Evolutionary conservation across 108 stramenopile species (phyloP), one percentile per base, ranked within the genome.

Genomic region (Aurantiochytrium sp.): DNA sequence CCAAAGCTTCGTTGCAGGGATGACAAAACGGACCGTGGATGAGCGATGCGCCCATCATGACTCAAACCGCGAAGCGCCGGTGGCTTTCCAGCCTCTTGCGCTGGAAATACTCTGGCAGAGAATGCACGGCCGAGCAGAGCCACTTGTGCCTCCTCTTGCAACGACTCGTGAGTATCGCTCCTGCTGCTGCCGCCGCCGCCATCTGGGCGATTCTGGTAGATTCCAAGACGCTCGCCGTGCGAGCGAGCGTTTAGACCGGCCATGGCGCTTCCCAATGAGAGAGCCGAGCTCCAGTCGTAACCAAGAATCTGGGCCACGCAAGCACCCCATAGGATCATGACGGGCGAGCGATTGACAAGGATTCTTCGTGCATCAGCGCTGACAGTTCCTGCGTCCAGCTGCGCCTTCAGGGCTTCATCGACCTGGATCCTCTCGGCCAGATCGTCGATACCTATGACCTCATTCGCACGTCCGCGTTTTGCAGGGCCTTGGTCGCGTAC

Each of bases 311-410:
- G 21, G 23, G 73, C 73, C 21, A 23, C 51, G 73, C 23, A n/a
- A 1, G 51, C 73, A 44, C 73, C 73, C 73, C 73, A 83, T 10
- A 83, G 73, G 49, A 83, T 83, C 73, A 83, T 83, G 43, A 53
- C 73, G n/a, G 73, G 73, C 49, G 73, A 83, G 18, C 73, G 10
- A 44, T 83, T 83, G 16, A 83, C 73, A 12, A 83, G 51, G 0
- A 83, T 16, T n/a, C 73, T 47, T 5, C 64, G 64, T 6, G 14
- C 64, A 69, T 42, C 35, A 6, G 14, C 64, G 25, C n/a, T 59
- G 59, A 21, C 59, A 19, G 18, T 59, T 19, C 21, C 21, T n/a
- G n/a, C 2, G 21, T 59, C 29, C 29, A 35, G 29, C 59, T 59
- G 59, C 59, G 18, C 29, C 64, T 28, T 18, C 64, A 18, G 25